Conservation (phyloP, 768 basidiomycete species). For the Rhodosporidiobolus odoratus region DNA sequence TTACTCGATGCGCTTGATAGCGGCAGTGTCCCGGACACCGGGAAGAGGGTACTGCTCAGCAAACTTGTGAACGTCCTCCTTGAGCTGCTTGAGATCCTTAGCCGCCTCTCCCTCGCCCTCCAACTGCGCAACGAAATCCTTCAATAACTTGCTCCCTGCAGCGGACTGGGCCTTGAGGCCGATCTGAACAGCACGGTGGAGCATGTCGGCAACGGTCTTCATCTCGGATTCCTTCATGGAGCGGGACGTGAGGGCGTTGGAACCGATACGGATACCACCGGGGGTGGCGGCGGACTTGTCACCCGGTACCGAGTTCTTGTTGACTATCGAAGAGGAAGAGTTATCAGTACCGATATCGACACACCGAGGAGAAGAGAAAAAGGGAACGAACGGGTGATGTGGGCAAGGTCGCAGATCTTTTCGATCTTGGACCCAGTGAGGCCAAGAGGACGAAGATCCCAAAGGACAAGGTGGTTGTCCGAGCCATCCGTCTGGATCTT, state of each 20-base stretch:
- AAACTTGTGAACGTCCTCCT: slow-evolving; percentile 73
- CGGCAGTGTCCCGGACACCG: slow-evolving; percentile 56
- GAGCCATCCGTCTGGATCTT: slow-evolving; percentile 94
- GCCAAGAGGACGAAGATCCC: slow-evolving; percentile 87
- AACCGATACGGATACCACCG: slow-evolving; percentile 94
- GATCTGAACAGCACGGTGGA: slow-evolving; percentile 91
- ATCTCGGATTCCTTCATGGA: slow-evolving; percentile 85
- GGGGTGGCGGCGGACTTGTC: slow-evolving; percentile 92
- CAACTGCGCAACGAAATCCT: slow-evolving; percentile 84
- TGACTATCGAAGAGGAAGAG: slow-evolving; percentile 21
- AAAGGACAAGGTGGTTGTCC: slow-evolving; percentile 95
- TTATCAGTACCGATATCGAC: neutral
- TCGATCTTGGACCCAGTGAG: slow-evolving; percentile 98
- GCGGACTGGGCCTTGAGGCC: slow-evolving; percentile 85
- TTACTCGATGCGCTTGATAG: slow-evolving; percentile 30
- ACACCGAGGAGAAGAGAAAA: neutral
- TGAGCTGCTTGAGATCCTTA: slow-evolving; percentile 63
- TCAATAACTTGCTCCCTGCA: slow-evolving; percentile 86
- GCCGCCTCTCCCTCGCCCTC: slow-evolving; percentile 63
- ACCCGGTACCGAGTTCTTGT: slow-evolving; percentile 90
- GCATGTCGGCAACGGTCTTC: slow-evolving; percentile 76
- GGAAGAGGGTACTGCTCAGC: slow-evolving; percentile 87
- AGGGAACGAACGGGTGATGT: slow-evolving; percentile 79
- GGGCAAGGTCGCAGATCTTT: slow-evolving; percentile 93
- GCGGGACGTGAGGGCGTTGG: slow-evolving; percentile 87